Percentiles rank a stretch among this genome's conserved stretches.
Evolutionary conservation across 257 asterid species (phyloP).

Genomic region (Plantago ovata): DNA sequence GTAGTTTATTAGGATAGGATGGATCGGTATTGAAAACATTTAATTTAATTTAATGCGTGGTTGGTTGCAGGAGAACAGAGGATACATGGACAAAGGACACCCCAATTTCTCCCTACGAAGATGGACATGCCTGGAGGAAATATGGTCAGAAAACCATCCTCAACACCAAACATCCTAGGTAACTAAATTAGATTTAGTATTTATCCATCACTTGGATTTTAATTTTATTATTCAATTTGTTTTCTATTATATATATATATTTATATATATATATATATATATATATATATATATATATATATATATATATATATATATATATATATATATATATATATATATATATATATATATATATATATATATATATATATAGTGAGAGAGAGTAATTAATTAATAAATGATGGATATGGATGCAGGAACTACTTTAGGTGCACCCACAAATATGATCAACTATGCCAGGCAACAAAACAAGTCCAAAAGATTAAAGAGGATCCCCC

Average conservation of each 20-base stretch:
- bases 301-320: too few species aligned
- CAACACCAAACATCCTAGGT: slow-evolving; percentile 54
- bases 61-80: slow-evolving; percentile 44
- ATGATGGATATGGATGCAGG: too few species aligned
- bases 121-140: slow-evolving; percentile 77
- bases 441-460: slow-evolving; percentile 59
- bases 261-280: not conserved
- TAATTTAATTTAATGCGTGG: not conserved
- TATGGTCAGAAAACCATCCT: slow-evolving; percentile 71
- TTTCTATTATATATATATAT: not conserved
- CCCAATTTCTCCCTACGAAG: slow-evolving; percentile 30
- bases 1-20: not conserved
- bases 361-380: too few species aligned
- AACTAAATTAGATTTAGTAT: not conserved
- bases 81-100: slow-evolving; percentile 34
- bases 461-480: slow-evolving; percentile 65
- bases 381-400: too few species aligned
- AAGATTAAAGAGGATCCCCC: slow-evolving; percentile 48
- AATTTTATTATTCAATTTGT: too few species aligned
- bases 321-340: too few species aligned
- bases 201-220: too few species aligned
- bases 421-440: slow-evolving; percentile 74
- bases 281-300: too few species aligned
- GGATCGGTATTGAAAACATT: not conserved
- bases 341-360: too few species aligned